Conservation (phyloP, 2,329 filamentous ascomycete genomes). For the Colletotrichum shisoi region DNA sequence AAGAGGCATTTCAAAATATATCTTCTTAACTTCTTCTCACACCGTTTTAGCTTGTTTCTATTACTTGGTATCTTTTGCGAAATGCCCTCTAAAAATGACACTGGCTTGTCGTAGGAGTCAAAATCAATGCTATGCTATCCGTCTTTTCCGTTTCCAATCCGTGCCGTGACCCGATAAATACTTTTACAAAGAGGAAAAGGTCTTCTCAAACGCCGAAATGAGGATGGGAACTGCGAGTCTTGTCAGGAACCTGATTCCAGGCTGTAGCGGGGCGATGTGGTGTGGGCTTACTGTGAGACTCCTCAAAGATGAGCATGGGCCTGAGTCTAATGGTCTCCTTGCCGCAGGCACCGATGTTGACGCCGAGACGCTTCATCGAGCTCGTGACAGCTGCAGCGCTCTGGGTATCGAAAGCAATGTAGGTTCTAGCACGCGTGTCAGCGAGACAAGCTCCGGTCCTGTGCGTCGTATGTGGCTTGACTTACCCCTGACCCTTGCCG, state of each 20-base stretch:
- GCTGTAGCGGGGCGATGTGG: not conserved
- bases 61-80: conserved; percentile 32
- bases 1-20: not conserved
- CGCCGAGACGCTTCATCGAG: conserved; percentile 73
- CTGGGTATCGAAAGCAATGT: conserved; percentile 81
- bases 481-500: conserved; percentile 72
- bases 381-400: conserved; percentile 73
- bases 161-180: conserved; percentile 10
- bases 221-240: conserved; percentile 60
- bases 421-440: conserved; percentile 57
- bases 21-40: not conserved
- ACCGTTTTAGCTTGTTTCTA: not conserved
- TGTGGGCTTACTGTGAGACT: conserved; percentile 61
- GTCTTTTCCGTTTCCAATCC: conserved; percentile 2
- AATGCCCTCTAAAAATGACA: not conserved
- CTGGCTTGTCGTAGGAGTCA: not conserved
- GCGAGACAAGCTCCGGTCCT: not conserved
- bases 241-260: not conserved
- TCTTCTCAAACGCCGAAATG: conserved; percentile 78
- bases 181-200: conserved; percentile 58
- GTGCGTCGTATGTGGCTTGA: not conserved
- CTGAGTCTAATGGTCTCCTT: conserved; percentile 73
- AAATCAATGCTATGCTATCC: conserved; percentile 31
- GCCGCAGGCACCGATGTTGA: conserved; percentile 82
- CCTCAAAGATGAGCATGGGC: conserved; percentile 84